Conservation (phyloP, 352 stramenopile species). For the Phytophthora idaei region DNA sequence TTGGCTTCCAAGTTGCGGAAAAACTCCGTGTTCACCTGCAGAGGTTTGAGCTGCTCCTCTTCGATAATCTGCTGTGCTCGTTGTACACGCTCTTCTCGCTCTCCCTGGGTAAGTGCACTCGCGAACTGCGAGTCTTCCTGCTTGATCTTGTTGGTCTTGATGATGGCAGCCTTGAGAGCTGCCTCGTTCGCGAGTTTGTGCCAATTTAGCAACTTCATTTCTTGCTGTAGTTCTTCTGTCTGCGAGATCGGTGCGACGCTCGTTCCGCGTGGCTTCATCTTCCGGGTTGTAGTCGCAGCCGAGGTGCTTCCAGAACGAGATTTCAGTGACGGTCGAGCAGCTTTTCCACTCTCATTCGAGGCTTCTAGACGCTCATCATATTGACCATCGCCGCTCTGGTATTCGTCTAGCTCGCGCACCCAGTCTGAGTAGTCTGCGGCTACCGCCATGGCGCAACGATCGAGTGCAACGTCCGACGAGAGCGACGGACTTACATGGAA, state of each 20-base stretch:
- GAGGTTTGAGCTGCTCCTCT: slow-evolving; percentile 90
- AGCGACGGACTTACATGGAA: slow-evolving; percentile 15
- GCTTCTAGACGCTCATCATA: slow-evolving; percentile 42
- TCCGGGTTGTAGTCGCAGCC: slow-evolving; percentile 25
- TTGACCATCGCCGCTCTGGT: slow-evolving; percentile 43
- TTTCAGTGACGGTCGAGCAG: slow-evolving; percentile 14
- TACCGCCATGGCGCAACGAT: slow-evolving; percentile 29
- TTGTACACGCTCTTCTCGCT: slow-evolving; percentile 82
- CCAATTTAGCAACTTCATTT: slow-evolving; percentile 95
- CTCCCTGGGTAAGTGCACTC: slow-evolving; percentile 48
- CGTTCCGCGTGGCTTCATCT: slow-evolving; percentile 26
- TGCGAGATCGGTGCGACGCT: slow-evolving; percentile 44
- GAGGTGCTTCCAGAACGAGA: slow-evolving; percentile 16
- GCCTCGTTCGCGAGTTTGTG: slow-evolving; percentile 95
- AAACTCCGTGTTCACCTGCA: slow-evolving; percentile 91
- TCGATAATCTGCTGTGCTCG: slow-evolving; percentile 93
- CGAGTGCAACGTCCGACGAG: slow-evolving; percentile 6
- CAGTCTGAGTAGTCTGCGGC: slow-evolving; percentile 53
- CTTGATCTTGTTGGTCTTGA: slow-evolving; percentile 90
- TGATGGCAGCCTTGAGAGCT: slow-evolving; percentile 90
- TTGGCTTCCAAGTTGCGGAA: slow-evolving; percentile 83
- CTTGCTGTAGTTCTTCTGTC: slow-evolving; percentile 86
- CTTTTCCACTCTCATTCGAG: slow-evolving; percentile 12
- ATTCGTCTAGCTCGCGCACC: slow-evolving; percentile 65
- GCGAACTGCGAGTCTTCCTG: slow-evolving; percentile 67